Base-by-base conservation (phyloP, 352 stramenopile species). In the Phytophthora cactorum region DNA sequence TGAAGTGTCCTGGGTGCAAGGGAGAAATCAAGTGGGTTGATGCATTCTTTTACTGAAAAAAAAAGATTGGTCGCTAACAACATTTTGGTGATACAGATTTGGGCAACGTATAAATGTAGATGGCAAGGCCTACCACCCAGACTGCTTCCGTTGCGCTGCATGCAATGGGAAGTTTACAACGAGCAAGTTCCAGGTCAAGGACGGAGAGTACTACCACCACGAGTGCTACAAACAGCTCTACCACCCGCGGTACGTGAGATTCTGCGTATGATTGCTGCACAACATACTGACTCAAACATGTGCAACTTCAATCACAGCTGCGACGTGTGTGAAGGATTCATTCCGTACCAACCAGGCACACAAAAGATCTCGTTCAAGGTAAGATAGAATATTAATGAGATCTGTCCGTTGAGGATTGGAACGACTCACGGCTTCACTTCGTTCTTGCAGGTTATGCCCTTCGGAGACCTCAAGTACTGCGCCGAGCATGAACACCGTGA, bases 201-300 rank as follows among this genome's bases (percentile, higher is more conserved):
- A 87, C 27, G 77, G 76, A 38, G 81, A 89, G 59, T 84, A 76
- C 62, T 93, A 93, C 57, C 82, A 93, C 41, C 52, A 78, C 10
- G 72, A 86, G 38, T 93, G 82, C 69, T 90, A 84, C 71, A 77
- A 80, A 45, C 68, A 78, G 53, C 81, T 93, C 36, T 93, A 81
- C 49, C 78, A 90, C 44, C 85, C 82, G 9, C 69, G 72, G 78
- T 89, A 59, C 28, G 71, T 74, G 29, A 15, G 10, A 54, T 9
- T 32, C 15, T 17, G 28, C 4, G 28, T 22, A 31, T 38, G 46
- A 41, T 54, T 28, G 8, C 17, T 22, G n/a, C 5, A 29, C 4
- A 51, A 12, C 10, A 28, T 44, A 55, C 41, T 77, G 25, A 70
- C 38, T 11, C 17, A 22, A 22, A 22, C 22, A 29, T 45, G 9